These are phyloP conservation scores for Fusarium anguioides DNA, from an alignment of 2,329 filamentous ascomycete species.

Conservation along the genomic window DNA sequence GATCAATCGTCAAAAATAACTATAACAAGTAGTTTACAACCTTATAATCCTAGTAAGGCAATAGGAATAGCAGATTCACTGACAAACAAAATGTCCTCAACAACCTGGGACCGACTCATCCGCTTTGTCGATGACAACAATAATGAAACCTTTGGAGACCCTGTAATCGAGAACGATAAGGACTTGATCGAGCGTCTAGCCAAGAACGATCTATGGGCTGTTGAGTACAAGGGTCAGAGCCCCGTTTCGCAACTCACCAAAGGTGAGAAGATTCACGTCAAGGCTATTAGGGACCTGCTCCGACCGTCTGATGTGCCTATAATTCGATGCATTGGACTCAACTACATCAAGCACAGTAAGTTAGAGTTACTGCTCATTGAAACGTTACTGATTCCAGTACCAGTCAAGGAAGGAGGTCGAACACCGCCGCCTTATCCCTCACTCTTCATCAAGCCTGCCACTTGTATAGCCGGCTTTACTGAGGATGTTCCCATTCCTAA, in stretches of 20 bases:
- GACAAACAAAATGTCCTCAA: slow-evolving; percentile 38
- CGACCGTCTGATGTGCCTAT: slow-evolving; percentile 50
- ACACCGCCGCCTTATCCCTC: slow-evolving; percentile 61
- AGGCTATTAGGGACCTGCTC: slow-evolving; percentile 47
- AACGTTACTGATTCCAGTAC: background rate
- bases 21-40: slow-evolving; percentile 8
- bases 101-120: slow-evolving; percentile 48
- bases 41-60: accelerated
- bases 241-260: slow-evolving; percentile 41
- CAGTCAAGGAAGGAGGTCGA: slow-evolving; percentile 64
- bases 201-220: slow-evolving; percentile 45
- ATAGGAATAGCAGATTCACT: slow-evolving; percentile 11
- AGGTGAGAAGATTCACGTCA: slow-evolving; percentile 48
- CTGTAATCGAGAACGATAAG: slow-evolving; percentile 42
- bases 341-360: slow-evolving; percentile 53
- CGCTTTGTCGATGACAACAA: slow-evolving; percentile 51
- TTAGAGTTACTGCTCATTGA: accelerated
- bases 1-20: background rate
- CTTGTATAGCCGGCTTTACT: slow-evolving; percentile 51
- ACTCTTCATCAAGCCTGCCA: slow-evolving; percentile 63
- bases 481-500: slow-evolving; percentile 58
- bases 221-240: slow-evolving; percentile 47
- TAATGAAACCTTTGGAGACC: slow-evolving; percentile 50
- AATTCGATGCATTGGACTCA: slow-evolving; percentile 52
- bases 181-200: slow-evolving; percentile 42